These are phyloP conservation scores for Gastrolobium bilobum DNA, from an alignment of 306 rosid species.

Conservation along the genomic window DNA sequence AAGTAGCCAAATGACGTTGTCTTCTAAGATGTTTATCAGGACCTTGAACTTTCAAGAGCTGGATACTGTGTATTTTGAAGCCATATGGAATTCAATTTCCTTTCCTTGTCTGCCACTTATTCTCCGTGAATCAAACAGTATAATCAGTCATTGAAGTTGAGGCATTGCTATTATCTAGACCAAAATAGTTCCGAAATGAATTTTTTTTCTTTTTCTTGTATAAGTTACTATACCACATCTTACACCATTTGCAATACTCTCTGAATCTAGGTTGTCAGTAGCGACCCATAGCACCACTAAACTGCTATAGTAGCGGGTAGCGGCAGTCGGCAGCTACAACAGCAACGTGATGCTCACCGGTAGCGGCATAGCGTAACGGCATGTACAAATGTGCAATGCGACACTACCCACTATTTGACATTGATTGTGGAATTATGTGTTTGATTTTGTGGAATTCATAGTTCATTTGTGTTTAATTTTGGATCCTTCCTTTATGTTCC, in stretches of 20 bases:
- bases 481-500: too few species aligned
- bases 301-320: too few species aligned
- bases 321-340: too few species aligned
- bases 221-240: background rate
- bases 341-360: too few species aligned
- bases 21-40: background rate
- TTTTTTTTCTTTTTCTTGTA: background rate
- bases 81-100: background rate
- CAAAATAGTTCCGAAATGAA: background rate
- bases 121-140: constrained; percentile 24
- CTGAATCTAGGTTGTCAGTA: background rate
- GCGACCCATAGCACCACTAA: too few species aligned
- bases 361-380: too few species aligned
- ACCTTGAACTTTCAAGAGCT: constrained; percentile 19
- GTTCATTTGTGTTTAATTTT: too few species aligned
- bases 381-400: too few species aligned
- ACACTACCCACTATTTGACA: too few species aligned
- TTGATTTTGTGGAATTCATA: too few species aligned
- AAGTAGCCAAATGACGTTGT: background rate
- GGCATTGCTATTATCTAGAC: background rate
- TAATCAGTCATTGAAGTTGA: constrained; percentile 4
- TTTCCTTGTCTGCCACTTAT: background rate
- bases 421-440: too few species aligned
- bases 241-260: background rate
- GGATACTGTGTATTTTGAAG: background rate